A percentile compares a stretch with the other conserved stretches of the same genome.
Evolutionary conservation across 371 early-diverging fungal species (phyloP).

Genomic region (Syncephalastrum racemosum): DNA sequence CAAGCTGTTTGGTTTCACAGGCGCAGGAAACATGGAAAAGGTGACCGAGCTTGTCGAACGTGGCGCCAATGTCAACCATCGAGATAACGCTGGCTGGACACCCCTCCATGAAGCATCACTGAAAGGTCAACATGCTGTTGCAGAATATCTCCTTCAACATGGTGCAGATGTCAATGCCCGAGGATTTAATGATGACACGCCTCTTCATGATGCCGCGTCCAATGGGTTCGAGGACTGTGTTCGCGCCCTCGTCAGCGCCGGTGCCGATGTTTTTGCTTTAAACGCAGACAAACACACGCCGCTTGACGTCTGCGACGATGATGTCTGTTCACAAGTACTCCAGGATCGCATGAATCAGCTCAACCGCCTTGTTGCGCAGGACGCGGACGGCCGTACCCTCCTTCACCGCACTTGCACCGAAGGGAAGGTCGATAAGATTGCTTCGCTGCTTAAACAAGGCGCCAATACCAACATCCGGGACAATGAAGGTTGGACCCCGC

Average conservation of each 20-base stretch:
- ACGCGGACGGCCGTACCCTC: constrained; percentile 28
- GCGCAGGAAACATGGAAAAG: constrained; percentile 44
- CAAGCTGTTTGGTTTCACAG: constrained; percentile 54
- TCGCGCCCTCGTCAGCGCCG: constrained; percentile 54
- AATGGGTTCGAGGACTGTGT: constrained; percentile 66
- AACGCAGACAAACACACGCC: constrained; percentile 60
- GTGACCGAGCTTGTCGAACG: constrained; percentile 46
- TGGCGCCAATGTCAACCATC: constrained; percentile 57
- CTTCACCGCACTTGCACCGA: constrained; percentile 34
- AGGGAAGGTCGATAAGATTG: constrained; percentile 23
- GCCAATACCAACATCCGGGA: constrained; percentile 75
- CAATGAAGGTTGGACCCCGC: constrained; percentile 68
- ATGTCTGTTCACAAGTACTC: constrained; percentile 26
- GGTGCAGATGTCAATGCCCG: constrained; percentile 62
- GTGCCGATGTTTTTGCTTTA: constrained; percentile 61
- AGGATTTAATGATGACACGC: constrained; percentile 68
- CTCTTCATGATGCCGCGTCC: constrained; percentile 80
- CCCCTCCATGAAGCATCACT: constrained; percentile 71
- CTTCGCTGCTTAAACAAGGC: constrained; percentile 53
- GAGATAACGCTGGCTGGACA: constrained; percentile 69
- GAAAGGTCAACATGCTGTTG: constrained; percentile 61
- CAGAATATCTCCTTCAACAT: constrained; percentile 50
- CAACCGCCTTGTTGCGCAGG: constrained; percentile 31
- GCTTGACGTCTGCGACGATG: constrained; percentile 50
- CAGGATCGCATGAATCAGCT: constrained; percentile 31